Conservation (phyloP, 2,329 filamentous ascomycete genomes). For the Cercospora sesami region DNA sequence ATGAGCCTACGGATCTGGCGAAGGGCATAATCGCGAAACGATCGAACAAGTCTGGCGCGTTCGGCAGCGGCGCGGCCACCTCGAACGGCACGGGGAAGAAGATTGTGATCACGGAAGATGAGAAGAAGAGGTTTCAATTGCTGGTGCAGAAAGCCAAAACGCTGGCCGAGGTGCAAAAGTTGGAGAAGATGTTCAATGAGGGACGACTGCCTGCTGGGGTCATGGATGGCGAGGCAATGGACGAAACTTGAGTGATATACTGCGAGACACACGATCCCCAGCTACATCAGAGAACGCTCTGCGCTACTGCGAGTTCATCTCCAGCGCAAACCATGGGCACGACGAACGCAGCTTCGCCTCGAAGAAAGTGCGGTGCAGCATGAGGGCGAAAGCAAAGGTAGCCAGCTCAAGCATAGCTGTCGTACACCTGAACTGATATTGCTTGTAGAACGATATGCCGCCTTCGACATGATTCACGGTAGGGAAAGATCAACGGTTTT, state of each 20-base stretch:
- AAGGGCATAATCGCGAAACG: constrained; percentile 82
- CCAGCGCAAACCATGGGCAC: not conserved
- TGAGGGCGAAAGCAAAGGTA: constrained; percentile 1
- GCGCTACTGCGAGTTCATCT: not conserved
- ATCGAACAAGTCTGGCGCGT: constrained; percentile 53
- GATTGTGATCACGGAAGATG: constrained; percentile 70
- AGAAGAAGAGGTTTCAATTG: constrained; percentile 81
- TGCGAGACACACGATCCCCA: not conserved
- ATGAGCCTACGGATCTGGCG: constrained; percentile 78
- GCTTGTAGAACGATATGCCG: not conserved
- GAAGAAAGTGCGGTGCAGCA: not conserved
- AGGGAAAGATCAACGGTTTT: not conserved
- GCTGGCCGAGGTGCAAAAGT: constrained; percentile 79
- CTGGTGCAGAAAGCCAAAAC: constrained; percentile 87
- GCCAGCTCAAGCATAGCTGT: constrained; percentile 10
- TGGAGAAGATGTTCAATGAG: constrained; percentile 92
- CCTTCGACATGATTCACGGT: not conserved
- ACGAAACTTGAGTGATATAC: constrained; percentile 35
- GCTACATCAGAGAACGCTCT: not conserved
- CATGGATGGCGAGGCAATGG: constrained; percentile 35
- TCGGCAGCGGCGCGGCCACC: constrained; percentile 54
- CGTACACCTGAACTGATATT: constrained; percentile 9
- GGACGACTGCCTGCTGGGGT: constrained; percentile 67
- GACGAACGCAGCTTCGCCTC: not conserved
- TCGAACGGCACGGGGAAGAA: constrained; percentile 42